Evolutionary conservation across 345 rosid genomes (phyloP).

Genomic region (Populus ilicifolia): DNA sequence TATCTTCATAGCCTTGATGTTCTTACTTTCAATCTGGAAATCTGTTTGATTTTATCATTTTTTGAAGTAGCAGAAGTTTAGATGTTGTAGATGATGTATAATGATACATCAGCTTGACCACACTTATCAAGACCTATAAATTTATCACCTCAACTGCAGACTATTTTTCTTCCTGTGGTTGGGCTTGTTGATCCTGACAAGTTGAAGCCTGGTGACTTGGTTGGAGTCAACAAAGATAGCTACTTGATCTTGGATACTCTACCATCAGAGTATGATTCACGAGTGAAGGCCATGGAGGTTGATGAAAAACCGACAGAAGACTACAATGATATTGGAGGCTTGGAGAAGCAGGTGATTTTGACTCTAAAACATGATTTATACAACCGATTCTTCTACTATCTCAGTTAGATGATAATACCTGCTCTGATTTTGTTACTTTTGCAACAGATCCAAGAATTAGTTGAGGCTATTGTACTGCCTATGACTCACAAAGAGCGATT

Average conservation of each 20-base stretch:
- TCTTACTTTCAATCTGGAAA: not conserved
- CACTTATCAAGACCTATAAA: not conserved
- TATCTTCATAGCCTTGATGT: not conserved
- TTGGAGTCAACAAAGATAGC: constrained; percentile 97
- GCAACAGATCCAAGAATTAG: constrained; percentile 92
- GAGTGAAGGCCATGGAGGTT: constrained; percentile 99
- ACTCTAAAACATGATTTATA: not conserved
- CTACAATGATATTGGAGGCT: constrained; percentile 96
- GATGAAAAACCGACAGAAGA: constrained; percentile 99
- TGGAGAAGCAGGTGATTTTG: constrained; percentile 78
- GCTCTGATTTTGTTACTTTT: constrained; percentile 2
- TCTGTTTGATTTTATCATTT: not conserved
- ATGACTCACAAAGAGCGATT: constrained; percentile 96
- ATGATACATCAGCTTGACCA: not conserved
- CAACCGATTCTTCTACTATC: not conserved
- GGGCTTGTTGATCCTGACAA: constrained; percentile 98
- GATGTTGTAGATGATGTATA: not conserved
- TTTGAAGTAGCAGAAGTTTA: not conserved
- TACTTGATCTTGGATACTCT: constrained; percentile 91
- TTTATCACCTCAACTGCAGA: constrained; percentile 39
- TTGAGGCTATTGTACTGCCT: constrained; percentile 97
- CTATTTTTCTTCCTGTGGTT: constrained; percentile 94
- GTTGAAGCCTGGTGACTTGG: constrained; percentile 96
- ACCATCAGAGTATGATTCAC: constrained; percentile 94
- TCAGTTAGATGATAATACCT: not conserved